Evolutionary conservation across 2,329 filamentous ascomycete species (phyloP).

Genomic region (Pseudofabraea citricarpa): DNA sequence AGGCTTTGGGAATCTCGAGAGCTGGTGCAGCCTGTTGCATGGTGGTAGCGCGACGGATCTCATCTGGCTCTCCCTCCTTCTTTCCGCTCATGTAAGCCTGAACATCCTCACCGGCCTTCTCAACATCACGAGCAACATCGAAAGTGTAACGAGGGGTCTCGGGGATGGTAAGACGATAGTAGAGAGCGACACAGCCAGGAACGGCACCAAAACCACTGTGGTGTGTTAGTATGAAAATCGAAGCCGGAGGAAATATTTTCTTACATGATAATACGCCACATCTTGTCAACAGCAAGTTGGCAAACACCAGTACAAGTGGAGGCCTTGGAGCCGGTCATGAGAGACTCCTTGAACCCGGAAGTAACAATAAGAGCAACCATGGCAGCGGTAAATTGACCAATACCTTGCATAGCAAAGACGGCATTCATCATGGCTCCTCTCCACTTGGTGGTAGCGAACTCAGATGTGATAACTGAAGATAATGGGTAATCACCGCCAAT

Average conservation of each 20-base stretch:
- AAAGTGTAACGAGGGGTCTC: slow-evolving; percentile 88
- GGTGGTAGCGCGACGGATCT: slow-evolving; percentile 55
- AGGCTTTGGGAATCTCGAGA: slow-evolving; percentile 64
- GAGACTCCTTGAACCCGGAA: slow-evolving; percentile 62
- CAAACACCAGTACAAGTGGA: slow-evolving; percentile 60
- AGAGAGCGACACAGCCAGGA: slow-evolving; percentile 75
- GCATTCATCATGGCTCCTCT: slow-evolving; percentile 82
- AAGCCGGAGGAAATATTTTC: too few species aligned
- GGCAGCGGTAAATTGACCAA: slow-evolving; percentile 73
- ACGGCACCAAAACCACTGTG: slow-evolving; percentile 77
- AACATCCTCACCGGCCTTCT: slow-evolving; percentile 68
- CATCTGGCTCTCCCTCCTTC: slow-evolving; percentile 58
- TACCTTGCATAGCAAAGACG: slow-evolving; percentile 83
- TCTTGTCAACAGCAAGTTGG: slow-evolving; percentile 72
- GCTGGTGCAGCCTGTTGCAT: slow-evolving; percentile 47
- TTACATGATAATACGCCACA: slow-evolving; percentile 82
- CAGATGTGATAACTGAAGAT: slow-evolving; percentile 78
- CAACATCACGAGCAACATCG: slow-evolving; percentile 69
- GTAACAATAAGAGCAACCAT: slow-evolving; percentile 73
- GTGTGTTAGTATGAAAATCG: too few species aligned
- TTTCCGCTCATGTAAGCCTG: slow-evolving; percentile 69
- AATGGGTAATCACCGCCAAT: slow-evolving; percentile 79
- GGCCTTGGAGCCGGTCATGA: slow-evolving; percentile 45
- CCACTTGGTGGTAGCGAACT: slow-evolving; percentile 84
- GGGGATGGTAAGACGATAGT: slow-evolving; percentile 79